Base-by-base conservation (phyloP, 768 basidiomycete species). In the Fistulinella prunicolor region DNA sequence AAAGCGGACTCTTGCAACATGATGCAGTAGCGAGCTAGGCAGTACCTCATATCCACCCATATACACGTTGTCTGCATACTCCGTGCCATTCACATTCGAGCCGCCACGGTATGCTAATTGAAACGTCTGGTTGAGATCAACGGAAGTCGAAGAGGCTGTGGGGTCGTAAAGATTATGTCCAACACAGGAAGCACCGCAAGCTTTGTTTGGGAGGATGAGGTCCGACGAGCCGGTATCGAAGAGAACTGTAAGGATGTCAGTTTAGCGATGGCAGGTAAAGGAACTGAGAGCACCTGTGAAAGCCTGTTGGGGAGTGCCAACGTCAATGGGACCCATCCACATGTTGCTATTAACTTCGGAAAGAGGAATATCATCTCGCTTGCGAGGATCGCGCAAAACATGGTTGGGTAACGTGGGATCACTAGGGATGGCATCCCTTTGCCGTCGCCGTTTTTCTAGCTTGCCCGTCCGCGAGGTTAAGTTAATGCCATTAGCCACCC, bases 171-270 rank as follows among this genome's bases (percentile, higher is more conserved):
- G 48, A 2, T 47, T 57, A 36, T 73, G 72, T 9, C 59, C 61
- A 6, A 51, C 23, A 49, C 74, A 76, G 34, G 53, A 61, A 24
- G 38, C 40, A 30, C 28, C 42, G 44, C 73, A 73, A 28, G 30
- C 22, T 23, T 57, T 16, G 3, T 51, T 50, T 9, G 75, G 71
- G 24, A 77, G 54, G 57, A 81, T 68, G 9, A 78, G 61, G 61
- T 82, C 80, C 38, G 73, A 66, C 36, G 76, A 78, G 22, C 79
- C 76, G 16, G 77, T 79, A 55, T 79, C 79, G 47, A 79, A 76
- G 56, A 77, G 75, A 36, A 80, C 76, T 75, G 47, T n/a, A 48
- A 23, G 35, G 26, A 20, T 2, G 16, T 34, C 28, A 8, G 19
- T 46, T 35, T 29, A 44, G n/a, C 13, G 38, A 35, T 28, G 26